These are phyloP conservation scores for Hypoxylon subgilvum DNA, from an alignment of 495 filamentous ascomycete species.

Conservation along the genomic window DNA sequence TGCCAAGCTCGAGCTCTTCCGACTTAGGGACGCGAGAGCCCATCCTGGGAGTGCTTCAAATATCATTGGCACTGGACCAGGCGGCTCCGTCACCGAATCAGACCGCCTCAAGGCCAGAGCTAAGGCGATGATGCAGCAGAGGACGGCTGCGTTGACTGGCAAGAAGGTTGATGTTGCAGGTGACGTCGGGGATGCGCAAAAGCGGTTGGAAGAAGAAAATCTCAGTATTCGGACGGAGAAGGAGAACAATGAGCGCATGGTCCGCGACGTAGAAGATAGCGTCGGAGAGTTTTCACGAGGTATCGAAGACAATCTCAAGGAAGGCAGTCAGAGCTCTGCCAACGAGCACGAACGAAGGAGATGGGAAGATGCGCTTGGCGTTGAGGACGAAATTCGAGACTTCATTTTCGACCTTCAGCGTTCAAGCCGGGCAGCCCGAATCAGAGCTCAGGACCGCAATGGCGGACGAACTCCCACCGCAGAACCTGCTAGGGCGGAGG, in stretches of 20 bases:
- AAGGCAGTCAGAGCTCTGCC: slow-evolving; percentile 69
- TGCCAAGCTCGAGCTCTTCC: slow-evolving; percentile 90
- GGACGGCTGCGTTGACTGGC: slow-evolving; percentile 89
- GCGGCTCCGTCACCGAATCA: slow-evolving; percentile 88
- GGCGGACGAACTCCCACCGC: slow-evolving; percentile 51
- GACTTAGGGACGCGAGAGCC: slow-evolving; percentile 88
- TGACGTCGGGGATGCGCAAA: slow-evolving; percentile 77
- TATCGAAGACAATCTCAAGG: slow-evolving; percentile 85
- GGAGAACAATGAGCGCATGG: slow-evolving; percentile 95
- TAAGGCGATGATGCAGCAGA: slow-evolving; percentile 97
- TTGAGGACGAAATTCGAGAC: slow-evolving; percentile 94
- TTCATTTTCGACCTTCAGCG: slow-evolving; percentile 97
- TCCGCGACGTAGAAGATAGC: slow-evolving; percentile 94
- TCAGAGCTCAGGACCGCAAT: slow-evolving; percentile 71
- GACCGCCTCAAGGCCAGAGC: slow-evolving; percentile 94
- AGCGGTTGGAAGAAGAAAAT: slow-evolving; percentile 86
- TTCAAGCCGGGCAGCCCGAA: slow-evolving; percentile 72
- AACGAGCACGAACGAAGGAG: slow-evolving; percentile 87
- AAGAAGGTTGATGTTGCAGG: slow-evolving; percentile 68
- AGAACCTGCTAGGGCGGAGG: slow-evolving; percentile 53
- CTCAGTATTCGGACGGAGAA: slow-evolving; percentile 78
- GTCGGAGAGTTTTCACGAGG: slow-evolving; percentile 85
- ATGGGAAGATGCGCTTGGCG: slow-evolving; percentile 96
- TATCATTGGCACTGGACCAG: slow-evolving; percentile 92
- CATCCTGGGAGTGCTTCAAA: slow-evolving; percentile 81